Evolutionary conservation across 257 asterid genomes (phyloP).

Genomic region (Catharanthus roseus): DNA sequence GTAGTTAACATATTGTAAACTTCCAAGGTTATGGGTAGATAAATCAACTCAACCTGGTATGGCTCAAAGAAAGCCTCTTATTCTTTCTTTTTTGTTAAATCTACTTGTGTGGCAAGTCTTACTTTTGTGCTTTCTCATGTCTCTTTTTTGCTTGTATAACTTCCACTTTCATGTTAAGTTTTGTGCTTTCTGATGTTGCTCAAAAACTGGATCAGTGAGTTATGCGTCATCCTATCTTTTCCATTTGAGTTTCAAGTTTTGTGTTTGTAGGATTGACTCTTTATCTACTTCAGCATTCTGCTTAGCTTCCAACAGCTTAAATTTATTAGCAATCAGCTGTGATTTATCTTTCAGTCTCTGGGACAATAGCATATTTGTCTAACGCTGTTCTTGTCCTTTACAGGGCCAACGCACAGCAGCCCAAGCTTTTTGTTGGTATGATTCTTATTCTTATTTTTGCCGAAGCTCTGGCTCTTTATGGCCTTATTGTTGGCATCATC

Average conservation of each 20-base stretch:
- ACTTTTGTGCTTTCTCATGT: neutral
- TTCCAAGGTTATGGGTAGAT: neutral
- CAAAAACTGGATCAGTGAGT: neutral
- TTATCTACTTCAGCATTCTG: neutral
- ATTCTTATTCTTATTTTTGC: conserved; percentile 80
- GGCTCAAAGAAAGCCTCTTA: neutral
- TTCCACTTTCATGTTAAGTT: neutral
- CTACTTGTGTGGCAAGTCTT: neutral
- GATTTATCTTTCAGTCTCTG: neutral
- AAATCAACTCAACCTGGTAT: no score
- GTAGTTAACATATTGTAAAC: neutral
- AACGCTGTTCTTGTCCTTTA: conserved; percentile 9
- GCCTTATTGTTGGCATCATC: conserved; percentile 83
- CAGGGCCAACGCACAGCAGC: conserved; percentile 86
- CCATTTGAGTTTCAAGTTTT: neutral
- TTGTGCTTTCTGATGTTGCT: neutral
- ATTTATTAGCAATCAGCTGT: neutral
- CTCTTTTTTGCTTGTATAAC: neutral
- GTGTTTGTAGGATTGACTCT: neutral
- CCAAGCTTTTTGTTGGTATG: conserved; percentile 83
- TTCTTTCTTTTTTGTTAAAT: no score
- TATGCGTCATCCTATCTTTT: neutral
- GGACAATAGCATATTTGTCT: neutral
- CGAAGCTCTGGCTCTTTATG: conserved; percentile 72
- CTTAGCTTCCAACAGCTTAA: neutral